Conservation (phyloP, 1,139 yeast genomes). For the Candida albicans region DNA sequence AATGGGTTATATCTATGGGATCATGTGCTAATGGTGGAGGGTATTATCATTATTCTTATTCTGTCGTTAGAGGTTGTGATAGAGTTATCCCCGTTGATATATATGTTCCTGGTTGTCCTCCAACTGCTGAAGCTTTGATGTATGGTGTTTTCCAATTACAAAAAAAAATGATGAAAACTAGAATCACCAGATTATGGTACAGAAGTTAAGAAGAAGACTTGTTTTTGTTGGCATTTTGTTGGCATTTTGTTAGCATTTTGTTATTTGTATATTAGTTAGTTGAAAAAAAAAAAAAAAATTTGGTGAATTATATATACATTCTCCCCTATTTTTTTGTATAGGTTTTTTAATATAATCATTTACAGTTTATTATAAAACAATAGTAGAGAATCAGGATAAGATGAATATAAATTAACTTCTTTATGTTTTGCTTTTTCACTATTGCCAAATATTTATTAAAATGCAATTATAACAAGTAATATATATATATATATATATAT, state of each 20-base stretch:
- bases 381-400: no score
- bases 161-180: constrained; percentile 83
- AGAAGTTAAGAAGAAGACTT: constrained; percentile 46
- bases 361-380: no score
- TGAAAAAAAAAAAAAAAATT: no score
- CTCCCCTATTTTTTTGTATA: constrained; percentile 1
- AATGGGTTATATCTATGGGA: constrained; percentile 91
- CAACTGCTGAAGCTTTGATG: constrained; percentile 88
- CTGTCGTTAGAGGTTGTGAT: constrained; percentile 90
- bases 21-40: constrained; percentile 96
- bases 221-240: neutral
- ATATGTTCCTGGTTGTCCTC: constrained; percentile 93
- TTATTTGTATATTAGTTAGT: neutral
- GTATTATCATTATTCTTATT: constrained; percentile 85
- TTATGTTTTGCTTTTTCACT: no score
- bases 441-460: no score
- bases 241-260: neutral
- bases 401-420: no score
- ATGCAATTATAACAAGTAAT: no score
- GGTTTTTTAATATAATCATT: neutral
- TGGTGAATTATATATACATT: no score
- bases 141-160: constrained; percentile 88
- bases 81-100: constrained; percentile 86
- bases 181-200: constrained; percentile 85
- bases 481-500: no score